Conservation (phyloP, 345 rosid genomes). For the thale cress (Arabidopsis thaliana) region DNA sequence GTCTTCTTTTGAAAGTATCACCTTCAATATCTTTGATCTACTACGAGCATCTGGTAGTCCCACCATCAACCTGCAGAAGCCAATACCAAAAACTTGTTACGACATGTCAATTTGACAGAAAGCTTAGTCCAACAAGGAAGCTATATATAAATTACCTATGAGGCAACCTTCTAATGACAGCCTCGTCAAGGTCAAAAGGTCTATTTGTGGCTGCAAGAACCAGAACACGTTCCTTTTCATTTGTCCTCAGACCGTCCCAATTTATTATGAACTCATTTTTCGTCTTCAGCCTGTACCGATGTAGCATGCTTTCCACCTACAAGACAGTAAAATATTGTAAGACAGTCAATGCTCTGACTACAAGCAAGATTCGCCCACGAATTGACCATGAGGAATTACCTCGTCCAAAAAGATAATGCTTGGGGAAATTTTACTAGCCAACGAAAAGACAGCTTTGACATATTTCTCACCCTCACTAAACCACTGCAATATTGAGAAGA, state of each 20-base stretch:
- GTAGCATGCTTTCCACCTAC: slow-evolving; percentile 94
- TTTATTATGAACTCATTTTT: slow-evolving; percentile 94
- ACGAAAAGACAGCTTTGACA: slow-evolving; percentile 87
- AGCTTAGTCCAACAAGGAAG: slow-evolving; percentile 9
- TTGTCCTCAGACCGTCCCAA: slow-evolving; percentile 90
- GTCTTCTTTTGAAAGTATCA: slow-evolving; percentile 84
- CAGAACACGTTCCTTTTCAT: slow-evolving; percentile 82
- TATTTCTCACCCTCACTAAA: slow-evolving; percentile 96
- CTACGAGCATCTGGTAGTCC: slow-evolving; percentile 85
- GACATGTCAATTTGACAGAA: slow-evolving; percentile 2
- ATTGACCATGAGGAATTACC: slow-evolving; percentile 49
- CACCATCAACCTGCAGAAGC: slow-evolving; percentile 73
- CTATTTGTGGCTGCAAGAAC: slow-evolving; percentile 97
- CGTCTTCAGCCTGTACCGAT: slow-evolving; percentile 67
- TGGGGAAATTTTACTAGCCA: slow-evolving; percentile 94
- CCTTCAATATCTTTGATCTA: slow-evolving; percentile 80
- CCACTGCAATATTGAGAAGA: slow-evolving; percentile 61
- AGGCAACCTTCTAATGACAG: slow-evolving; percentile 88
- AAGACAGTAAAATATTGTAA: slow-evolving; percentile 17
- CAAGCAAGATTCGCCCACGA: slow-evolving; percentile 11
- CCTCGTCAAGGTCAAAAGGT: slow-evolving; percentile 97
- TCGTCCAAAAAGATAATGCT: slow-evolving; percentile 92
- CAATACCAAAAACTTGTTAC: slow-evolving; percentile 20
- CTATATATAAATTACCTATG: slow-evolving; percentile 55
- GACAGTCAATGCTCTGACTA: slow-evolving; percentile 5